Evolutionary conservation across 1,284 basidiomycete genomes (phyloP).

Genomic region (Exobasidium cylindrosporum): DNA sequence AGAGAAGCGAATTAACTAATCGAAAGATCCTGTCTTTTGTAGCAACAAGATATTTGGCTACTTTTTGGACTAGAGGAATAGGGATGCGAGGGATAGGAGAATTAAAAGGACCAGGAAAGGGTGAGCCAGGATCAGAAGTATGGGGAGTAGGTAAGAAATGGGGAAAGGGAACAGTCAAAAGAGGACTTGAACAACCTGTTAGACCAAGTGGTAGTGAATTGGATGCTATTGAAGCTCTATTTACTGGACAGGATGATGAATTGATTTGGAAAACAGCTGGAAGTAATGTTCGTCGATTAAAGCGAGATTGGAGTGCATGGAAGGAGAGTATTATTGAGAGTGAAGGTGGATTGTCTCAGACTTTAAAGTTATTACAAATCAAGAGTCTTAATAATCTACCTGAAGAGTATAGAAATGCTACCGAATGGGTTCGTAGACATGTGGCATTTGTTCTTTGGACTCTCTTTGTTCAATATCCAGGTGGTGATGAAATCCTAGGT

Average conservation of each 20-base stretch:
- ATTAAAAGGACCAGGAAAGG: slow-evolving; percentile 18
- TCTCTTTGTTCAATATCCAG: slow-evolving; percentile 4
- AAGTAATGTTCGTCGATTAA: slow-evolving; percentile 9
- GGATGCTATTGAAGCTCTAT: slow-evolving; percentile 11
- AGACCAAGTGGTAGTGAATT: slow-evolving; percentile 6
- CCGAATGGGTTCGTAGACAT: slow-evolving; percentile 12
- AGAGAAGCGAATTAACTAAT: slow-evolving; percentile 16
- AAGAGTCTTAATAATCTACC: slow-evolving; percentile 15
- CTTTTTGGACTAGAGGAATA: slow-evolving; percentile 17
- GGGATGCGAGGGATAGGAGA: slow-evolving; percentile 22
- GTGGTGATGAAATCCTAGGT: slow-evolving; percentile 8
- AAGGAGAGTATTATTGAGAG: slow-evolving; percentile 20
- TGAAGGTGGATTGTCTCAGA: slow-evolving; percentile 19
- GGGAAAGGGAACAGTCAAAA: slow-evolving; percentile 22
- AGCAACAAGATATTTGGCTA: slow-evolving; percentile 15
- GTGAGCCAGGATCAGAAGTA: slow-evolving; percentile 16
- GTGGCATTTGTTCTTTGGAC: slow-evolving; percentile 13
- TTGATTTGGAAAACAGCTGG: neutral
- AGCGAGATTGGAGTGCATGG: slow-evolving; percentile 16
- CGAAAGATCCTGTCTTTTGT: slow-evolving; percentile 15
- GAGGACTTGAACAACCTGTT: slow-evolving; percentile 16
- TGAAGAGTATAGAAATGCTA: slow-evolving; percentile 6
- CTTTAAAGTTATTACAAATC: slow-evolving; percentile 13
- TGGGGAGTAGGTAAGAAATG: slow-evolving; percentile 22
- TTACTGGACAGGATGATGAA: neutral